Evolutionary conservation across 208 protist species (phyloP), one percentile per base, ranked within the genome.

Genomic region (Leishmania turanica): DNA sequence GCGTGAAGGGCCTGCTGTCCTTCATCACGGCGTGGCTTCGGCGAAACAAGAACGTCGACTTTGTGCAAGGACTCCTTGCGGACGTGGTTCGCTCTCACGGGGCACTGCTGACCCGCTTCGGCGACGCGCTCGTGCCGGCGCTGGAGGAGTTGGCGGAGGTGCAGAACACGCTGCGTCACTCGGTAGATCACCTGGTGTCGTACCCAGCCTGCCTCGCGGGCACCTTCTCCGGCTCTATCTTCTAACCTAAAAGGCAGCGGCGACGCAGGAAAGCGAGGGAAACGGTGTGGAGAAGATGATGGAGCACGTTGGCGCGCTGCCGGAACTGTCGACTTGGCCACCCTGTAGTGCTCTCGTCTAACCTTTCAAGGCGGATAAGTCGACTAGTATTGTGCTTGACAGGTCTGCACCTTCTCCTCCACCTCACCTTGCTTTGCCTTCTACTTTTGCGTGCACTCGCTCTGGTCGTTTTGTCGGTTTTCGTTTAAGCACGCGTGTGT

Each of bases 1-100:
- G 88, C 78, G 75, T 95, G 60, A 75, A 79, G 31, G 84, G 85
- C 9, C 76, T 95, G 24, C 80, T 97, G 17, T 62, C 66, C 34
- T 97, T 96, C 87, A 58, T 96, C 31, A 80, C 81, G 17, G 66
- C 40, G 58, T 96, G 90, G 89, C 80, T 97, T 34, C 78, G 79
- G 49, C 78, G 85, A 42, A 79, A 89, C 49, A 81, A 93, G 79
- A 91, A 96, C 64, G 91, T 94, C 37, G 94, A 97, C 66, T 79
- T 97, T 5, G 84, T 95, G 34, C 94, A 97, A 78, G 94, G 92
- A 34, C 85, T 97, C 69, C 77, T 97, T n/a, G 87, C 92, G 49
- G 87, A 95, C 76, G 78, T 89, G 21, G 77, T 95, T 37, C 88
- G 90, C 62, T 91, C 91, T 19, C 90, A 97, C 75, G 90, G 88